Base-by-base conservation (phyloP, 1,284 basidiomycete genomes). In the Malassezia furfur region DNA sequence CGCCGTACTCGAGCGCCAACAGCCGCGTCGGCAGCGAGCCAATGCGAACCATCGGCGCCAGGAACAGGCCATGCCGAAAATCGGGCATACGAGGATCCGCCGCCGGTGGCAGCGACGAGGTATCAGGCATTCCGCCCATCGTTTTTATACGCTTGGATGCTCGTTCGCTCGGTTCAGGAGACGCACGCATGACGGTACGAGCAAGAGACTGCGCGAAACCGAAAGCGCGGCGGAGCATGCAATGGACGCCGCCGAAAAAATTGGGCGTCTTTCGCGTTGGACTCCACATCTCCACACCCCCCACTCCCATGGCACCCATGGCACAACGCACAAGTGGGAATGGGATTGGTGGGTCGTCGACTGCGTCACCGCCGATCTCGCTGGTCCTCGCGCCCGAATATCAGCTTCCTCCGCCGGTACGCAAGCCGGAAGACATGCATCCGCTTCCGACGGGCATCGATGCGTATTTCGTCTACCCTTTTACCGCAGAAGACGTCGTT, bases 1-100 rank as follows among this genome's bases (percentile, higher is more conserved):
- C 93, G 2, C 93, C 93, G 70, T 96, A 86, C 66, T 93, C 90
- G 40, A 98, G 80, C 8, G 89, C 84, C 62, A 90, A 85, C 15
- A 93, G 76, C 37, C 90, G 84, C 5, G 85, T 88, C 0, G 86
- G 87, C 31, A 90, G 68, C 32, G 66, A 63, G 17, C 65, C 70
- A 46, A 66, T 67, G 22, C 69, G 65, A 10, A 73, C 67, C 71
- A 74, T 74, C 45, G 71, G 71, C 2, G 68, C 71, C 25, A 74
- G 63, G 54, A 70, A 70, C 46, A 74, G 62, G 40, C 71, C 69
- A 34, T 62, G 35, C 15, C 51, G 35, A 47, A 59, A 63, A 38
- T 51, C 21, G 1, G 57, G 48, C 52, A 51, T 59, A 12, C 45
- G 50, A 1, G 37, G 30, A 41, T 57, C 48, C 5, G 12, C 15